Evolutionary conservation across 441 rosid species (phyloP).

Genomic region (Croton setiger): DNA sequence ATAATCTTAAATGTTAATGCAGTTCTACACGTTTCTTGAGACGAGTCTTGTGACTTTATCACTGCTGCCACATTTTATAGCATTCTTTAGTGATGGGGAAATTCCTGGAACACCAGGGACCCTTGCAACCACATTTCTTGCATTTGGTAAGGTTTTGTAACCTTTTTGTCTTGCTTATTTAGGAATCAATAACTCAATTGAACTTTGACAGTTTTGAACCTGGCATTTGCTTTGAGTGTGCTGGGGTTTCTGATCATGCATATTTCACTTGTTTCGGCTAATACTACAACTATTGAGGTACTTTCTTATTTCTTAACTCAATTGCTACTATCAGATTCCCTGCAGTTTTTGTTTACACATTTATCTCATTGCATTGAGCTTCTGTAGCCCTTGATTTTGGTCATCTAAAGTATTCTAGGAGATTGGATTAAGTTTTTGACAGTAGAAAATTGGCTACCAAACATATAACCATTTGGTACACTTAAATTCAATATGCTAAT

Average conservation of each 20-base stretch:
- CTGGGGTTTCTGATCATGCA: constrained; percentile 89
- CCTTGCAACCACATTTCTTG: constrained; percentile 82
- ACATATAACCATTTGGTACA: not conserved
- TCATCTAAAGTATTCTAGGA: not conserved
- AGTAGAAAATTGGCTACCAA: not conserved
- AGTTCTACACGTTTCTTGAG: constrained; percentile 88
- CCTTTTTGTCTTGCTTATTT: constrained; percentile 7
- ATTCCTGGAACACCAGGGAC: constrained; percentile 88
- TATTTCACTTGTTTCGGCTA: constrained; percentile 63
- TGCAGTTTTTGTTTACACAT: constrained; percentile 3
- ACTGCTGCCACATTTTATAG: constrained; percentile 73
- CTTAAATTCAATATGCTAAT: not conserved
- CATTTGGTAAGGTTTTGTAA: constrained; percentile 52
- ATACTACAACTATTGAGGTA: constrained; percentile 93
- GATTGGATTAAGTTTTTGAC: not conserved
- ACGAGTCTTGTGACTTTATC: constrained; percentile 72
- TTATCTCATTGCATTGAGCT: not conserved
- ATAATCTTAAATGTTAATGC: constrained; percentile 30
- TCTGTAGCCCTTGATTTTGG: not conserved
- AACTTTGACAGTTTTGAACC: constrained; percentile 56
- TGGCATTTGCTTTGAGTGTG: constrained; percentile 84
- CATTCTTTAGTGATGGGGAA: constrained; percentile 83
- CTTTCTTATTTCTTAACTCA: constrained; percentile 15
- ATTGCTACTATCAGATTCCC: not conserved
- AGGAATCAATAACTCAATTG: constrained; percentile 13